These are phyloP conservation scores for Rosa chinensis DNA, from an alignment of 306 rosid genomes.

Conservation along the genomic window DNA sequence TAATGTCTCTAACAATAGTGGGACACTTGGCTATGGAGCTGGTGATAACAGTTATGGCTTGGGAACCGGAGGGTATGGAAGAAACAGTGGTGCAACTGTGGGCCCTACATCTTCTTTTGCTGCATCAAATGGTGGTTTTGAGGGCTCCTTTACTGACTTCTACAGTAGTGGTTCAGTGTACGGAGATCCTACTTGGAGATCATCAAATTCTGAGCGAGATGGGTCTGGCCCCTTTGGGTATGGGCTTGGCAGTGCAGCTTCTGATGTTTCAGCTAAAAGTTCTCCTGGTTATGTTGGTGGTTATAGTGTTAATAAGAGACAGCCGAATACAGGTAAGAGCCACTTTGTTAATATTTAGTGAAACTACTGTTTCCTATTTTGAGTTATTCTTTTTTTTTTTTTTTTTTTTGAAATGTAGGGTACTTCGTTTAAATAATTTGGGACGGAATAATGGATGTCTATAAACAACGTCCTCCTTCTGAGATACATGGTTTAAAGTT, in stretches of 20 bases:
- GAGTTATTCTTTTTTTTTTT: not conserved
- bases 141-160: conserved; percentile 34
- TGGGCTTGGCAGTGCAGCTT: conserved; percentile 67
- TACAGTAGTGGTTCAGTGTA: conserved; percentile 23
- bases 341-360: not conserved
- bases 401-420: not conserved
- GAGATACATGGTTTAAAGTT: not conserved
- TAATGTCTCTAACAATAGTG: conserved; percentile 49
- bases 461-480: not conserved
- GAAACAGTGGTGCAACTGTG: conserved; percentile 39
- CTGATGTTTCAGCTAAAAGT: conserved; percentile 64
- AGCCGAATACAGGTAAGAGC: conserved; percentile 67
- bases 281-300: conserved; percentile 66
- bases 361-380: not conserved
- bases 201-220: conserved; percentile 57
- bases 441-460: not conserved
- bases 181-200: conserved; percentile 65
- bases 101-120: conserved; percentile 42
- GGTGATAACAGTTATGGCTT: conserved; percentile 48
- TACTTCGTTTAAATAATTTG: not conserved
- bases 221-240: conserved; percentile 60
- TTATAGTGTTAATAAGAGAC: conserved; percentile 65
- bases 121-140: conserved; percentile 44
- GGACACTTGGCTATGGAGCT: conserved; percentile 45
- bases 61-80: conserved; percentile 61